Evolutionary conservation across 768 basidiomycete genomes (phyloP), one percentile per base, ranked within the genome.

Genomic region (Trametes elegans): DNA sequence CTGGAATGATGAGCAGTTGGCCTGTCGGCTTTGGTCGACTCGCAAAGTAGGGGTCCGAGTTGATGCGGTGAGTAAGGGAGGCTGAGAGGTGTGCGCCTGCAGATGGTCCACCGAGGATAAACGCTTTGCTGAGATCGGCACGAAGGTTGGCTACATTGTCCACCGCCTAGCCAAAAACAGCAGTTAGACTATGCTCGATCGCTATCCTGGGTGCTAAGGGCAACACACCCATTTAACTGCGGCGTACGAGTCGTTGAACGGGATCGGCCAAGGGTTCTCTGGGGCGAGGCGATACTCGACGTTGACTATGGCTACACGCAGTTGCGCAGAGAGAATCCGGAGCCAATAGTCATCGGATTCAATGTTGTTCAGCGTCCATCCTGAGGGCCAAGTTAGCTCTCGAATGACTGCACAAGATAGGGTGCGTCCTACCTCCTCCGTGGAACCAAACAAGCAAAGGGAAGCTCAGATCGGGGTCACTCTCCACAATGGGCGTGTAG

Each of bases 191-290:
- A n/a, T n/a, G n/a, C n/a, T n/a, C n/a, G n/a, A n/a, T n/a, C n/a
- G n/a, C n/a, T n/a, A n/a, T n/a, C n/a, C n/a, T n/a, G 16, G 5
- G 13, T 34, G 11, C 26, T 8, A 23, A 34, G 39, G 28, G 52
- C n/a, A n/a, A n/a, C 56, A 3, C 23, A 67, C 67, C 66, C 66
- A 67, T 59, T 67, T 62, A 35, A 68, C 34, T 5, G 61, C 63
- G 14, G 58, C 58, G 35, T 57, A 67, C 16, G 53, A 57, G 29
- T 68, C 64, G 45, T 67, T 53, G 10, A 62, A 29, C 4, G 52
- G 56, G 7, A 47, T 53, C 7, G 67, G 67, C 40, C 62, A 67
- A 3, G 63, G 59, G 43, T 63, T 39, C 44, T 68, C 67, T 3
- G 67, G 67, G 2, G 66, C 67, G 2, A 64, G 54, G 38, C 67